Evolutionary conservation across 495 filamentous ascomycete genomes (phyloP).

Genomic region (Penicillium coffeae): DNA sequence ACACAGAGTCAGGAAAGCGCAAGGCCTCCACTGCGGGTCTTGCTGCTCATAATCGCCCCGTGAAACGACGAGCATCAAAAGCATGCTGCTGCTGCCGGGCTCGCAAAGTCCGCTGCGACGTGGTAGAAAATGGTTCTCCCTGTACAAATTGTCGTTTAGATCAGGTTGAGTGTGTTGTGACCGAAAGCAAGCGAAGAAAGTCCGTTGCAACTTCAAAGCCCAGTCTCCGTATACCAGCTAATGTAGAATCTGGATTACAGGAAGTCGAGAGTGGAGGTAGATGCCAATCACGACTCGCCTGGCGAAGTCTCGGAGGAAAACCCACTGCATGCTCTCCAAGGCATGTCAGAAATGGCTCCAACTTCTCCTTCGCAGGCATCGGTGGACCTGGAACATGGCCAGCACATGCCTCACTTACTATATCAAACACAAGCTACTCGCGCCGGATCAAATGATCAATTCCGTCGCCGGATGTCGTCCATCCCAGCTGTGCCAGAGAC

Average conservation of each 20-base stretch:
- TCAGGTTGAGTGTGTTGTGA: constrained; percentile 82
- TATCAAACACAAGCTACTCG: constrained; percentile 40
- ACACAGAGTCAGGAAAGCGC: constrained; percentile 39
- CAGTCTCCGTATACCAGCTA: constrained; percentile 9
- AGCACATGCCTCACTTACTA: constrained; percentile 48
- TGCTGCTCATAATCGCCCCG: constrained; percentile 46
- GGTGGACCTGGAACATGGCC: constrained; percentile 40
- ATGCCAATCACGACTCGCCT: constrained; percentile 35
- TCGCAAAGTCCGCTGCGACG: constrained; percentile 92
- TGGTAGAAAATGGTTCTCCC: constrained; percentile 79
- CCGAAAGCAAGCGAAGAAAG: constrained; percentile 87
- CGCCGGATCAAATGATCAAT: constrained; percentile 31
- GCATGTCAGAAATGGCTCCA: constrained; percentile 29
- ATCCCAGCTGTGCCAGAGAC: constrained; percentile 37
- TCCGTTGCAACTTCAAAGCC: constrained; percentile 18
- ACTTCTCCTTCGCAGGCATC: constrained; percentile 41
- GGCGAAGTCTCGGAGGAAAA: constrained; percentile 36
- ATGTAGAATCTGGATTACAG: constrained; percentile 22
- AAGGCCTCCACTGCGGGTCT: constrained; percentile 42
- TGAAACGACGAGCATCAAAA: constrained; percentile 80
- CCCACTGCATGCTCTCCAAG: constrained; percentile 24
- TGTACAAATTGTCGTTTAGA: constrained; percentile 90
- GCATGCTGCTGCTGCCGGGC: constrained; percentile 84
- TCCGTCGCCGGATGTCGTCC: constrained; percentile 33
- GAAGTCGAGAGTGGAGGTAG: constrained; percentile 43